Conservation (phyloP, 2,329 filamentous ascomycete species). For the Penicillium sp. region DNA sequence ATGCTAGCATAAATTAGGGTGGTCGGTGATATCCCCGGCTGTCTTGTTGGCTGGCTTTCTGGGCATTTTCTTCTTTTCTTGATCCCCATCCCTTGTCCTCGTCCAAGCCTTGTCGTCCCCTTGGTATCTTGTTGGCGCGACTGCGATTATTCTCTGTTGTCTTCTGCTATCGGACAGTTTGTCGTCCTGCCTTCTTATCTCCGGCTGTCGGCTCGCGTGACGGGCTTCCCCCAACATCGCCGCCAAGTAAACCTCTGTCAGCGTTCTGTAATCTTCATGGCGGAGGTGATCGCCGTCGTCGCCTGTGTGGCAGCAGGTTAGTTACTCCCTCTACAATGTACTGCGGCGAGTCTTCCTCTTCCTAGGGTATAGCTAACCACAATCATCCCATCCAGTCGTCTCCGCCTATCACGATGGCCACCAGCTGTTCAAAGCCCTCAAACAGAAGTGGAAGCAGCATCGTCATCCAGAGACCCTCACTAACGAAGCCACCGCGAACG, state of each 20-base stretch:
- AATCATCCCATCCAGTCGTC: slow-evolving; percentile 25
- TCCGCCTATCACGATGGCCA: slow-evolving; percentile 35
- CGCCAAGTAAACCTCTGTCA: neutral
- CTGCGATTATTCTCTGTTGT: neutral
- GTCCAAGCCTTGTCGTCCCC: neutral
- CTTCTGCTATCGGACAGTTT: neutral
- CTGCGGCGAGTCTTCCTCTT: too few relatives aligned
- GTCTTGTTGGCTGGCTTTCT: neutral
- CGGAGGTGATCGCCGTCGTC: slow-evolving; percentile 25
- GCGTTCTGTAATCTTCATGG: slow-evolving; percentile 9
- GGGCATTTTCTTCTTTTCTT: neutral
- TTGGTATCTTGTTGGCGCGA: neutral
- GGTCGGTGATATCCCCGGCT: neutral
- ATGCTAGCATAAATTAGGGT: neutral
- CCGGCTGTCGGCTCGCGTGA: neutral
- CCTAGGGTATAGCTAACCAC: neutral
- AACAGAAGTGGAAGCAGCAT: slow-evolving; percentile 25
- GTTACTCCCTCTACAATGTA: neutral
- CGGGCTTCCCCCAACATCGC: neutral
- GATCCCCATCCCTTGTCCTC: neutral
- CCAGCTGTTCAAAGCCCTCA: slow-evolving; percentile 33
- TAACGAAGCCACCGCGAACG: slow-evolving; percentile 17
- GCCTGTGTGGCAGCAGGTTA: slow-evolving; percentile 27
- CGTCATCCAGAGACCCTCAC: slow-evolving; percentile 11
- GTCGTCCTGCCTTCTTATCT: neutral